Evolutionary conservation across 306 rosid species (phyloP), one percentile per base, ranked within the genome.

Genomic region (Pachyrhizus erosus): DNA sequence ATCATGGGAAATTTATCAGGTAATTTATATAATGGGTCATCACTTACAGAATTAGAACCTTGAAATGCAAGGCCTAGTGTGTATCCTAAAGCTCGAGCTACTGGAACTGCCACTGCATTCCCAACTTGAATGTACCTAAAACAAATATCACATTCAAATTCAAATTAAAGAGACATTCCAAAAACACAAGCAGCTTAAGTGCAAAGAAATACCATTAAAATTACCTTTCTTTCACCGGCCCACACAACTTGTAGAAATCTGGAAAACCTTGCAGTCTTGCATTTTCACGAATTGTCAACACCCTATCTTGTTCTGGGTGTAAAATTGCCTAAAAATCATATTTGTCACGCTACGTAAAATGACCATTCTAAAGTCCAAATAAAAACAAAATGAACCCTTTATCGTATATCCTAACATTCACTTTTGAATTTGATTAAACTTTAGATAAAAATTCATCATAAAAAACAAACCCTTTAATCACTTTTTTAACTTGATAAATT

Each of bases 221-320:
- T 49, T 80, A 90, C 98, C 98, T 95, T 83, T 87, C 84, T 84
- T 90, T 95, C n/a, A 93, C 74, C 0, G 94, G 84, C 54, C 98
- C 98, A 69, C 83, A 84, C 20, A 91, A 87, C 73, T 86, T 86
- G 49, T 93, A 95, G 42, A 82, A 91, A 80, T 95, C 98, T 1
- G 97, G 98, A 71, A 95, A 95, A n/a, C 98, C 98, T 80, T 91
- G 98, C 74, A 95, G 88, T 78, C 98, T 90, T n/a, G 98, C 98
- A 86, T 83, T 88, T 86, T 95, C 98, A 72, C 98, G 91, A 48
- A 93, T 20, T 0, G 94, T 84, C 29, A 95, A 86, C 51, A 87
- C 83, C n/a, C 98, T 85, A 54, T 95, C 98, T 77, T 95, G 98
- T 58, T 87, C 92, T 0, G 98, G 98, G 71, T 95, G 98, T 58